These are phyloP conservation scores for Camelina sativa DNA, from an alignment of 345 rosid species.

Conservation along the genomic window DNA sequence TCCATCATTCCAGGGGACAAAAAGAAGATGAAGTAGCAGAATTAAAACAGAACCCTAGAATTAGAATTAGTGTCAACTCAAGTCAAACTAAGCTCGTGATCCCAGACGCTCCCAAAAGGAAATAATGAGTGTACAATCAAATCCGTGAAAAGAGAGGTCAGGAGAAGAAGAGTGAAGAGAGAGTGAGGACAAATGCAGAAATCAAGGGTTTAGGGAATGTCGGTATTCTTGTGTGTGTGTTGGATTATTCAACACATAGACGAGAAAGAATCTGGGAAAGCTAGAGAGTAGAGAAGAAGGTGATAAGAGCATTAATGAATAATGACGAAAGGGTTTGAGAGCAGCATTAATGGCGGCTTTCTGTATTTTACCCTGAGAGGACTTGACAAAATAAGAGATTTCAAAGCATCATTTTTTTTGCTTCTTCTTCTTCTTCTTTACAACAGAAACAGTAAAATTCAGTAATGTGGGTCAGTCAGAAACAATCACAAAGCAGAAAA, in stretches of 20 bases:
- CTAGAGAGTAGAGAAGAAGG: slow-evolving; percentile 30
- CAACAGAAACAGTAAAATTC: slow-evolving; percentile 28
- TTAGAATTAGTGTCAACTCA: slow-evolving; percentile 30
- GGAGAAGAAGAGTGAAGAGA: slow-evolving; percentile 10
- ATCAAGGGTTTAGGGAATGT: slow-evolving; percentile 33
- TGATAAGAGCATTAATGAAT: slow-evolving; percentile 45
- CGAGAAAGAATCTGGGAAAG: slow-evolving; percentile 39
- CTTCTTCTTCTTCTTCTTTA: slow-evolving; percentile 27
- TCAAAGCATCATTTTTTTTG: slow-evolving; percentile 23
- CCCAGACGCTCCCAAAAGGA: slow-evolving; percentile 38
- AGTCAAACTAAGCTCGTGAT: slow-evolving; percentile 43
- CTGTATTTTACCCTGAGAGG: slow-evolving; percentile 20
- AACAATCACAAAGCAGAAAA: slow-evolving; percentile 40
- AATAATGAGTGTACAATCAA: slow-evolving; percentile 7
- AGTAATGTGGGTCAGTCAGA: slow-evolving; percentile 42
- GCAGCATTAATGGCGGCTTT: slow-evolving; percentile 44
- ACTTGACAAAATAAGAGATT: slow-evolving; percentile 27
- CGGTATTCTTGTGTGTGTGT: slow-evolving; percentile 34
- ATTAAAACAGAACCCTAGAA: slow-evolving; percentile 37
- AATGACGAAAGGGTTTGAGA: slow-evolving; percentile 36
- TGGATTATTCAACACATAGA: slow-evolving; percentile 41
- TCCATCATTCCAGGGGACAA: slow-evolving; percentile 52
- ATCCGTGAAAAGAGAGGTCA: slow-evolving; percentile 13
- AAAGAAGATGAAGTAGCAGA: slow-evolving; percentile 27
- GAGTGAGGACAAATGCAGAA: slow-evolving; percentile 23